Evolutionary conservation across 2,329 filamentous ascomycete genomes (phyloP).

Genomic region (Raffaelea ambrosiae): DNA sequence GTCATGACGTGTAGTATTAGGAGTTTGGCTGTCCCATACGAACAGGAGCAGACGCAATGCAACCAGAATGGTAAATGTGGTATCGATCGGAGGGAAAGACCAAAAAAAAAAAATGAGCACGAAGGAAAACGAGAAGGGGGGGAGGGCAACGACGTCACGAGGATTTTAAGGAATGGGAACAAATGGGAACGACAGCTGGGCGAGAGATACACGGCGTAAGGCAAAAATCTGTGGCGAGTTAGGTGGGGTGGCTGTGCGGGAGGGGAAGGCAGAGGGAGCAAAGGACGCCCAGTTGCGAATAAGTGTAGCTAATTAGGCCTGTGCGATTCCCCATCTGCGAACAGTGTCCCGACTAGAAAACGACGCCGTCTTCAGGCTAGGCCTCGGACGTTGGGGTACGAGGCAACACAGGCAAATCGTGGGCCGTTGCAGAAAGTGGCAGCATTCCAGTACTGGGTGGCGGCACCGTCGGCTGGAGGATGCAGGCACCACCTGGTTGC

Average conservation of each 20-base stretch:
- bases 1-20: slow-evolving; percentile 23
- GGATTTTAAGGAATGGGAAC: slow-evolving; percentile 1
- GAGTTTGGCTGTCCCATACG: neutral
- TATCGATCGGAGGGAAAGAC: neutral
- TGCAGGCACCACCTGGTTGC: too few species aligned
- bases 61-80: neutral
- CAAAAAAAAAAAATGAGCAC: neutral
- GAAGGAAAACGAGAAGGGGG: neutral
- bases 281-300: too few species aligned
- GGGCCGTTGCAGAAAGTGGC: too few species aligned
- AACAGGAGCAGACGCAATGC: neutral
- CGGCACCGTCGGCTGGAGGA: too few species aligned
- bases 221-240: neutral
- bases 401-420: too few species aligned
- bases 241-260: slow-evolving; percentile 7
- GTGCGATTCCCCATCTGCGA: too few species aligned
- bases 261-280: neutral
- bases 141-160: neutral
- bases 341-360: too few species aligned
- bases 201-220: neutral
- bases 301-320: too few species aligned
- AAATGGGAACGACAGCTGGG: slow-evolving; percentile 1
- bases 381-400: too few species aligned
- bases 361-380: too few species aligned
- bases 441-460: too few species aligned